phyloP scores from a whole-genome alignment of 371 early-diverging fungal genomes.

The Zopfochytrium polystomum region DNA sequence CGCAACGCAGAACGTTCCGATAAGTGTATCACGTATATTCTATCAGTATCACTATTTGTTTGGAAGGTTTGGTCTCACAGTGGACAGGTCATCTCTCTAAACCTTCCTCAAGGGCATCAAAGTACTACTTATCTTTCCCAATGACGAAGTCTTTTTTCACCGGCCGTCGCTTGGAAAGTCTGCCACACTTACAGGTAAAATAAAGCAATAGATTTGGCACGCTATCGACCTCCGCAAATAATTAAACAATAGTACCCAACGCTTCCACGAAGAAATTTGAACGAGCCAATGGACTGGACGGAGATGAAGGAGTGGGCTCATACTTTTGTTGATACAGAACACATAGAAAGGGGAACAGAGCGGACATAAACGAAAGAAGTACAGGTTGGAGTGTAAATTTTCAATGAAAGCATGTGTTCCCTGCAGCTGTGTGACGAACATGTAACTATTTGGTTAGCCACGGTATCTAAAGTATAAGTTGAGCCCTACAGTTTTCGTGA shows the following conservation, averaged over 20 bases:
- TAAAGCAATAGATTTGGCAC: too few relatives aligned
- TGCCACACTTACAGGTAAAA: conserved; percentile 33
- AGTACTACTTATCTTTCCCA: conserved; percentile 28
- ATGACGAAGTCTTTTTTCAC: conserved; percentile 31
- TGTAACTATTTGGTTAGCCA: neutral
- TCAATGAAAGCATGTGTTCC: conserved; percentile 20
- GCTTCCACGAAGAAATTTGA: conserved; percentile 17
- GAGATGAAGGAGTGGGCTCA: neutral
- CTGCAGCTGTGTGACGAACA: neutral
- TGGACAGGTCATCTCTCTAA: neutral
- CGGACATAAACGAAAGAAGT: too few relatives aligned
- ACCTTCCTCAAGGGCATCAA: conserved; percentile 8
- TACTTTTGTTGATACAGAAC: too few relatives aligned
- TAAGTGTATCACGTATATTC: conserved; percentile 36
- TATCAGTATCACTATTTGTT: conserved; percentile 45
- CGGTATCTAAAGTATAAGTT: neutral
- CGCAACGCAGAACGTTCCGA: conserved; percentile 42
- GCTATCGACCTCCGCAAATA: too few relatives aligned
- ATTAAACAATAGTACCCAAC: conserved; percentile 23
- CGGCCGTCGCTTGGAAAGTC: conserved; percentile 27
- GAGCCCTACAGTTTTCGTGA: conserved; percentile 53
- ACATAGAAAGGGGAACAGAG: too few relatives aligned
- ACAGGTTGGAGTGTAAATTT: too few relatives aligned
- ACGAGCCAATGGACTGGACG: conserved; percentile 4
- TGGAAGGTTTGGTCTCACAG: conserved; percentile 15